Evolutionary conservation across 805 yeast genomes (phyloP).

Genomic region (Vanderwaltozyma yarrowii): DNA sequence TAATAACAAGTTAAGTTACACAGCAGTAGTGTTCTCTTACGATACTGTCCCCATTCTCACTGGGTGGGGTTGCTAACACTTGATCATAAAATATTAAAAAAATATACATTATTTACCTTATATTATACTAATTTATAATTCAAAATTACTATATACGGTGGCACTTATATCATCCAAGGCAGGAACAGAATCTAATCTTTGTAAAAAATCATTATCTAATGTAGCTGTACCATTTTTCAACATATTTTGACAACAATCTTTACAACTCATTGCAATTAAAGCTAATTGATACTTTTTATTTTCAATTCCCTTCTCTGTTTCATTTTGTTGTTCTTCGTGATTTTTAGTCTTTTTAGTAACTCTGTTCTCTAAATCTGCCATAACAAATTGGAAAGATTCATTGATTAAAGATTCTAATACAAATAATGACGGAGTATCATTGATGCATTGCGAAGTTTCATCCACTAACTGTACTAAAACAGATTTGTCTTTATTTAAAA

Average conservation of each 20-base stretch:
- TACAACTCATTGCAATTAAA: constrained; percentile 21
- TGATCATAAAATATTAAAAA: too few species aligned
- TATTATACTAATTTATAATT: constrained; percentile 6
- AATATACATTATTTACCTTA: too few species aligned
- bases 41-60: too few species aligned
- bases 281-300: constrained; percentile 19
- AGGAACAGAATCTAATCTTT: constrained; percentile 16
- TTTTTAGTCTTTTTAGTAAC: constrained; percentile 12
- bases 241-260: constrained; percentile 22
- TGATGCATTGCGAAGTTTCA: constrained; percentile 37
- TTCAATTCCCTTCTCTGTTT: constrained; percentile 1
- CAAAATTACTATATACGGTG: constrained; percentile 74
- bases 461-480: constrained; percentile 31
- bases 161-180: constrained; percentile 85
- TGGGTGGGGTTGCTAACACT: too few species aligned
- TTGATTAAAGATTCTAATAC: constrained; percentile 22
- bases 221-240: constrained; percentile 11
- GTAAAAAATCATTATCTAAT: constrained; percentile 15
- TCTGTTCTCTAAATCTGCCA: constrained; percentile 16
- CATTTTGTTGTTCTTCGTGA: not conserved
- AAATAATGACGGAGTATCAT: constrained; percentile 19
- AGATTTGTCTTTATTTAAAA: constrained; percentile 20
- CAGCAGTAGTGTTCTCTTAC: too few species aligned
- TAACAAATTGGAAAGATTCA: constrained; percentile 22
- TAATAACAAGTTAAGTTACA: too few species aligned